These are phyloP conservation scores for Pythium utonaiense DNA, from an alignment of 352 stramenopile genomes.

Conservation along the genomic window DNA sequence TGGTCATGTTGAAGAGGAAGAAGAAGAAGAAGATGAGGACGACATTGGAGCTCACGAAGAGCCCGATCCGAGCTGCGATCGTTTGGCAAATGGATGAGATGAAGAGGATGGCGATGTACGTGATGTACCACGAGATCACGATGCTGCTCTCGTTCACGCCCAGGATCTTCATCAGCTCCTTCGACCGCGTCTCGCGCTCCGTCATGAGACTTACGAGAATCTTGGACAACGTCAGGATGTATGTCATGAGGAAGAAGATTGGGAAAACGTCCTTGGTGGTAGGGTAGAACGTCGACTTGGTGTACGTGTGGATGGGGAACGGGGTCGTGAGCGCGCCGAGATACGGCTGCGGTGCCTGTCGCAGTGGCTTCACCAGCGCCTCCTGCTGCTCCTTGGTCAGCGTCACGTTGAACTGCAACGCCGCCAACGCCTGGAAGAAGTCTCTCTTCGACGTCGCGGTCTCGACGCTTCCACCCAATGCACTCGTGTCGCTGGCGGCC, in stretches of 20 bases:
- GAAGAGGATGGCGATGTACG: slow-evolving; percentile 81
- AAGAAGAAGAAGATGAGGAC: slow-evolving; percentile 33
- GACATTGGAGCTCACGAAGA: slow-evolving; percentile 22
- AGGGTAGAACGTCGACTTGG: slow-evolving; percentile 36
- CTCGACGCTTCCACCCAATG: too few species aligned
- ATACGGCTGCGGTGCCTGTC: slow-evolving; percentile 23
- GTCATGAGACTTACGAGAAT: slow-evolving; percentile 66
- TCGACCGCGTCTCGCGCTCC: slow-evolving; percentile 74
- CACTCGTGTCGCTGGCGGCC: too few species aligned
- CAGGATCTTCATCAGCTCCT: slow-evolving; percentile 83
- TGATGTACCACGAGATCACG: slow-evolving; percentile 76
- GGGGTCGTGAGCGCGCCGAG: slow-evolving; percentile 8
- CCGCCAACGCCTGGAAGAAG: too few species aligned
- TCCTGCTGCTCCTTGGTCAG: slow-evolving; percentile 7
- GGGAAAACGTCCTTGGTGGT: slow-evolving; percentile 35
- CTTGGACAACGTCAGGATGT: slow-evolving; percentile 60
- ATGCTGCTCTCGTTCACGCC: slow-evolving; percentile 80
- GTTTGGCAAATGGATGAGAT: slow-evolving; percentile 54
- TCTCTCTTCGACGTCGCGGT: too few species aligned
- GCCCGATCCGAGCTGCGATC: slow-evolving; percentile 30
- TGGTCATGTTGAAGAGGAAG: slow-evolving; percentile 30
- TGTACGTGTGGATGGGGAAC: slow-evolving; percentile 23
- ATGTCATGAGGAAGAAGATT: slow-evolving; percentile 79
- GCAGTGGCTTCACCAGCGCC: slow-evolving; percentile 16
- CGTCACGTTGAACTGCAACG: too few species aligned